A percentile compares a stretch with the other conserved stretches of the same genome.
Evolutionary conservation across 2,329 filamentous ascomycete genomes (phyloP).

Genomic region (Ilyonectria robusta): DNA sequence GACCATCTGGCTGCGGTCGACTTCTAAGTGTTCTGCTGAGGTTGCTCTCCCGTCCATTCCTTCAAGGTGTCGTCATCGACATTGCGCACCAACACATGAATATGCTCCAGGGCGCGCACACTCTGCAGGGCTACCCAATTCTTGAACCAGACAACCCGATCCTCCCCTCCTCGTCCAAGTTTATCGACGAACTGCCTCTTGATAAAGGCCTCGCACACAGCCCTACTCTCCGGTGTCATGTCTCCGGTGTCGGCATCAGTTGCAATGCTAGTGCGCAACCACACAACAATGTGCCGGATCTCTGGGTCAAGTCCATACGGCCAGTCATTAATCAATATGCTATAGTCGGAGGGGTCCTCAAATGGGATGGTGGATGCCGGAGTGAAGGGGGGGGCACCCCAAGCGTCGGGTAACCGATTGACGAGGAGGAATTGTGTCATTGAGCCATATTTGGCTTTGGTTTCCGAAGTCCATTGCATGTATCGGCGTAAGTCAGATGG

Average conservation of each 20-base stretch:
- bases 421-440: constrained; percentile 84
- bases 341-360: constrained; percentile 69
- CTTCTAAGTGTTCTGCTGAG: constrained; percentile 51
- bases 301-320: constrained; percentile 82
- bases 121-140: constrained; percentile 94
- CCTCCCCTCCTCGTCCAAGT: constrained; percentile 64
- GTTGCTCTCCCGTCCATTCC: constrained; percentile 66
- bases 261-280: constrained; percentile 87
- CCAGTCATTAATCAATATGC: constrained; percentile 91
- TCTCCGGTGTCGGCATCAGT: constrained; percentile 80
- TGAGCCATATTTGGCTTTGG: constrained; percentile 81
- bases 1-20: constrained; percentile 4
- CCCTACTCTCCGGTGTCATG: constrained; percentile 77
- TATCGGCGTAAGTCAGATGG: constrained; percentile 87
- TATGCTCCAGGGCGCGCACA: constrained; percentile 88
- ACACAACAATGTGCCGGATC: constrained; percentile 89
- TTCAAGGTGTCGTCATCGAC: constrained; percentile 66
- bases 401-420: constrained; percentile 76
- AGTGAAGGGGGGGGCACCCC: constrained; percentile 74
- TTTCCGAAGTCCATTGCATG: constrained; percentile 80
- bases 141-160: constrained; percentile 86
- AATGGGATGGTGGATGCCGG: constrained; percentile 67
- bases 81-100: constrained; percentile 80
- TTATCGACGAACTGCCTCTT: constrained; percentile 75
- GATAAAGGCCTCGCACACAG: constrained; percentile 78